Conservation (phyloP, 2,329 filamentous ascomycete genomes). For the Apiospora rasikravindrae region DNA sequence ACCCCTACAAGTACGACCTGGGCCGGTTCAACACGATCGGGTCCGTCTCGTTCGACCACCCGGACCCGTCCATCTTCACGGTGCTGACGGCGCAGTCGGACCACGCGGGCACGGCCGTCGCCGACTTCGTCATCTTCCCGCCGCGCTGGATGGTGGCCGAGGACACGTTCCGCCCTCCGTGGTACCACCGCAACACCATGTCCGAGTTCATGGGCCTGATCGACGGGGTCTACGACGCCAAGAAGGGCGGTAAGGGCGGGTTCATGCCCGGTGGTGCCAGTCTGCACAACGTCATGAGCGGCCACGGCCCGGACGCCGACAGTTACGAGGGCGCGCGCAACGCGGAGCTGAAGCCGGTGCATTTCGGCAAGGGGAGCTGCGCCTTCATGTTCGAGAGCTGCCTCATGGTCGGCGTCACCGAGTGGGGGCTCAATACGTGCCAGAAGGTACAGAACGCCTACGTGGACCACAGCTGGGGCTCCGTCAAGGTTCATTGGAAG, state of each 20-base stretch:
- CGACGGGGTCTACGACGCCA: constrained; percentile 54
- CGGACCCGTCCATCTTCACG: constrained; percentile 72
- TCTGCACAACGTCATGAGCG: constrained; percentile 67
- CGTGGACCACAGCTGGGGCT: constrained; percentile 81
- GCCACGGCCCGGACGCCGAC: constrained; percentile 57
- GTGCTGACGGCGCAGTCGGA: constrained; percentile 62
- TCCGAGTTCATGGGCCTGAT: constrained; percentile 60
- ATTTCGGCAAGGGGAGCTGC: constrained; percentile 66
- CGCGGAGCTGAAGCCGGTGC: constrained; percentile 64
- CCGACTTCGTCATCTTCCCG: constrained; percentile 68
- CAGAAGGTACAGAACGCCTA: constrained; percentile 69
- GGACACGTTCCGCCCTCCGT: constrained; percentile 66
- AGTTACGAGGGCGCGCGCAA: constrained; percentile 61
- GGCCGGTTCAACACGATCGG: constrained; percentile 72
- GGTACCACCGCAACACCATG: constrained; percentile 65
- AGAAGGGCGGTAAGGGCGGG: constrained; percentile 52
- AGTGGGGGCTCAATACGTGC: constrained; percentile 69
- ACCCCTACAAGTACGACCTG: constrained; percentile 74
- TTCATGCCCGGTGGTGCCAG: constrained; percentile 55
- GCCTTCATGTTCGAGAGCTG: constrained; percentile 75
- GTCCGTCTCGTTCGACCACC: constrained; percentile 70
- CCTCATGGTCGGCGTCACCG: constrained; percentile 73
- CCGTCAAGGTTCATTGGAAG: constrained; percentile 67
- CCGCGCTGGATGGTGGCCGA: constrained; percentile 66
- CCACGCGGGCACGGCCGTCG: constrained; percentile 57